A percentile compares a stretch with the other conserved stretches of the same genome.
Conservation (phyloP, 2,329 filamentous ascomycete species). For the Penicillium sp. region DNA sequence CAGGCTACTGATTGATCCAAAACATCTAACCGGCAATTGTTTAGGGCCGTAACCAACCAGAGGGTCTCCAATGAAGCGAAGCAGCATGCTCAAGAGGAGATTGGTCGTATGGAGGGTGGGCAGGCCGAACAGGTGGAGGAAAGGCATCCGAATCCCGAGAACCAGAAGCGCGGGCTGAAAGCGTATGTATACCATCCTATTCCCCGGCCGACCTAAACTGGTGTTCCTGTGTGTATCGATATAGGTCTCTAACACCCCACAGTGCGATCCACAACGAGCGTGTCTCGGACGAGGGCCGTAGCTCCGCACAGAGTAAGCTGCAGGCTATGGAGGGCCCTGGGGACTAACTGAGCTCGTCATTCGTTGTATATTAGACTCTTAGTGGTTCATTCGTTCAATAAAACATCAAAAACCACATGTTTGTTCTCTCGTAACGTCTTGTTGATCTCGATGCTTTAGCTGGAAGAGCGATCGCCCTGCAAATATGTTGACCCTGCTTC, state of each 20-base stretch:
- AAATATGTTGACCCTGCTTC: no score
- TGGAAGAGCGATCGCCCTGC: no score
- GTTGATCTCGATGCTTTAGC: no score
- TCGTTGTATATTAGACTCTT: no score
- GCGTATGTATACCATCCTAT: slow-evolving; percentile 16
- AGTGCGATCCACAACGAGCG: slow-evolving; percentile 25
- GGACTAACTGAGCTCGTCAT: slow-evolving; percentile 3
- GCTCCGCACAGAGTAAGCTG: slow-evolving; percentile 10
- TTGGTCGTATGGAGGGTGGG: slow-evolving; percentile 12
- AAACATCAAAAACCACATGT: no score
- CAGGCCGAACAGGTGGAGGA: slow-evolving; percentile 8
- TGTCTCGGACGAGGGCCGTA: slow-evolving; percentile 9
- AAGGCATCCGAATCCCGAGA: slow-evolving; percentile 14
- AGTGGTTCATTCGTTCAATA: no score
- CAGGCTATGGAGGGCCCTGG: slow-evolving; percentile 14
- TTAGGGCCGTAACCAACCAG: slow-evolving; percentile 21
- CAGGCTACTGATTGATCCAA: not conserved
- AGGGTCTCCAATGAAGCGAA: slow-evolving; percentile 18
- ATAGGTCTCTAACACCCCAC: not conserved
- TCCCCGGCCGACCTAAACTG: no score
- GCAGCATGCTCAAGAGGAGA: slow-evolving; percentile 19
- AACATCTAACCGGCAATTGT: not conserved
- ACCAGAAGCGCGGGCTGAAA: slow-evolving; percentile 25
- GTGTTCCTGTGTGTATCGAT: not conserved
- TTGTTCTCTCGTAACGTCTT: no score